These are phyloP conservation scores for Oryza glaberrima DNA, from an alignment of 176 grass and related monocot genomes.

Conservation along the genomic window DNA sequence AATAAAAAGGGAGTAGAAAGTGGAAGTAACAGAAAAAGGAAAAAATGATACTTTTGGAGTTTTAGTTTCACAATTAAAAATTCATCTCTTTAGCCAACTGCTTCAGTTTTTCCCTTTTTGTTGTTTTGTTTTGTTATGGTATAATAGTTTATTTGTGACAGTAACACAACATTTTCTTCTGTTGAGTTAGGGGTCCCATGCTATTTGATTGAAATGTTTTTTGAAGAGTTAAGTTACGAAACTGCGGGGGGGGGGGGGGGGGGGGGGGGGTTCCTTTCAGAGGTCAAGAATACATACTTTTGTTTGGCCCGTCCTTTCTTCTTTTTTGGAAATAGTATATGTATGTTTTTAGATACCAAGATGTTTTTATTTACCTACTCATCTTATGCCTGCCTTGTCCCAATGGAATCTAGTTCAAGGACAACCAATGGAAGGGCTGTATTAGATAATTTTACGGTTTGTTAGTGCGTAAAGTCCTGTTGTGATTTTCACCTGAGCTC, in stretches of 20 bases:
- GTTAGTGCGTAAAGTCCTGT: not conserved
- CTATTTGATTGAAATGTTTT: not conserved
- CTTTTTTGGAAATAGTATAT: not conserved
- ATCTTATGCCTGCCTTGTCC: not conserved
- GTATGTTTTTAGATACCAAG: not conserved
- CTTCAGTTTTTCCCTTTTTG: not conserved
- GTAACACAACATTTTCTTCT: not conserved
- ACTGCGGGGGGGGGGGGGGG: not conserved
- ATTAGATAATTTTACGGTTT: not conserved
- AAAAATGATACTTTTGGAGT: not conserved
- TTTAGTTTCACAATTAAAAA: conserved; percentile 5
- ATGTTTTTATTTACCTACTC: conserved; percentile 10
- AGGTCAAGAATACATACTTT: not conserved
- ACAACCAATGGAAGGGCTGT: not conserved
- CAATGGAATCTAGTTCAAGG: not conserved
- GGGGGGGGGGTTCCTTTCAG: not conserved
- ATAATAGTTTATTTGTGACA: not conserved
- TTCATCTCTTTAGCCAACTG: not conserved
- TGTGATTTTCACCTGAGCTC: not conserved
- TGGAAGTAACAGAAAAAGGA: not conserved
- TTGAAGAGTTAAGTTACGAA: not conserved
- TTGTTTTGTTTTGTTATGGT: no score
- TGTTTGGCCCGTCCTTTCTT: not conserved
- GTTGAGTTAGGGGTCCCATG: not conserved
- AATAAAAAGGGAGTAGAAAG: not conserved